Conservation (phyloP, 1,284 basidiomycete species). For the Taiwanofungus camphoratus region DNA sequence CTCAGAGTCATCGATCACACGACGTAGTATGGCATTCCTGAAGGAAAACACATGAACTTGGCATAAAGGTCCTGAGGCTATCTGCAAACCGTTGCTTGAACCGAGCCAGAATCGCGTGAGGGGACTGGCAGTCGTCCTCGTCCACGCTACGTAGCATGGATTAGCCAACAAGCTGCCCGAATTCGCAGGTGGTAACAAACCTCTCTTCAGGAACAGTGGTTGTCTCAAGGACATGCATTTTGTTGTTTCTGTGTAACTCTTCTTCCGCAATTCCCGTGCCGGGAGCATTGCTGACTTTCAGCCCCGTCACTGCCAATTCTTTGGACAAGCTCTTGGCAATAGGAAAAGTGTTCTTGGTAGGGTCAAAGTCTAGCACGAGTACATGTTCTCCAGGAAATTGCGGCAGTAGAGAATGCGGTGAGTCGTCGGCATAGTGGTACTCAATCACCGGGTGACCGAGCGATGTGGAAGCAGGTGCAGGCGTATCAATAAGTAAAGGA, state of each 20-base stretch:
- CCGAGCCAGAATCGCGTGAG: constrained; percentile 44
- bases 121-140: constrained; percentile 39
- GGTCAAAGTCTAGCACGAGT: constrained; percentile 63
- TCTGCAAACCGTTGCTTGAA: constrained; percentile 57
- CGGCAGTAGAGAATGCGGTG: constrained; percentile 55
- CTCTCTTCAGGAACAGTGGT: constrained; percentile 30
- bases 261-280: constrained; percentile 51
- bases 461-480: constrained; percentile 51
- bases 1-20: constrained; percentile 46
- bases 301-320: constrained; percentile 49
- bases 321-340: constrained; percentile 58
- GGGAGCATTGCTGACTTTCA: constrained; percentile 66
- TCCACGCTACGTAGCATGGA: constrained; percentile 12
- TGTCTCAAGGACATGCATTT: constrained; percentile 72
- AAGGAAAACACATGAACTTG: neutral
- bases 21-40: constrained; percentile 56
- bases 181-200: constrained; percentile 16
- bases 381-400: constrained; percentile 57
- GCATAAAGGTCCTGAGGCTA: neutral
- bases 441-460: constrained; percentile 72
- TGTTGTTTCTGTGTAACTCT: constrained; percentile 43
- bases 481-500: constrained; percentile 39
- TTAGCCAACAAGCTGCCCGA: constrained; percentile 5
- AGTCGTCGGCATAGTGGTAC: constrained; percentile 76
- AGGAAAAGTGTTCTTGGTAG: constrained; percentile 28